Base-by-base conservation (phyloP, 2,329 filamentous ascomycete genomes). In the Xylaria polymorpha region DNA sequence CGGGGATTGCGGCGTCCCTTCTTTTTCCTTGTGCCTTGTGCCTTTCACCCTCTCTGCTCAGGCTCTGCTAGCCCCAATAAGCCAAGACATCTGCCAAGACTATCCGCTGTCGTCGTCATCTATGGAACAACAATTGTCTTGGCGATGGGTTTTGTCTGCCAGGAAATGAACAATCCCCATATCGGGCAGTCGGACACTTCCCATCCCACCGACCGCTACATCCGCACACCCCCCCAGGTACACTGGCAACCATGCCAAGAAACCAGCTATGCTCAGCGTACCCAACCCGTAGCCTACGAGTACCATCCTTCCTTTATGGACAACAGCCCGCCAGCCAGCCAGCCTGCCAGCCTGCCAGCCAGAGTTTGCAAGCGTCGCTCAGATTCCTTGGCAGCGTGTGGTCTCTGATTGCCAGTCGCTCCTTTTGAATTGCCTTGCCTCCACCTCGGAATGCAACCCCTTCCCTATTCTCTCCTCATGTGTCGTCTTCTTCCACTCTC, bases 401-500 rank as follows among this genome's bases (percentile, higher is more conserved):
- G 56, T 50, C 57, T 56, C 18, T 46, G 62, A 15, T 53, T 57
- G 46, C 29, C 29, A 20, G 22, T 56, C 43, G 50, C 62, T 60
- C 58, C 66, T 64, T 58, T 66, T 60, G 48, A 61, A 53, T 48
- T 56, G 53, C 46, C 55, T 65, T 41, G 51, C 41, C 55, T 61
- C 62, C 64, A 56, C 62, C 50, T 61, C 59, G 43, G 41, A 56
- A 66, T 61, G 56, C 48, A 66, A 44, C 66, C 66, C 61, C 53
- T 69, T 61, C 65, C n/a, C 46, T 35, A 48, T 44, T 55, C 56
- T 61, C 41, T 60, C 61, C 48, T 61, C 39, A 55, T 65, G 51
- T 48, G 51, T 50, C n/a, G 29, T 55, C 63, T 50, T 60, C 61
- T 44, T 61, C 56, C 57, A 35, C 56, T 44, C 37, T 59, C 57